Evolutionary conservation across 441 rosid species (phyloP).

Genomic region (Euphorbia celastroides): DNA sequence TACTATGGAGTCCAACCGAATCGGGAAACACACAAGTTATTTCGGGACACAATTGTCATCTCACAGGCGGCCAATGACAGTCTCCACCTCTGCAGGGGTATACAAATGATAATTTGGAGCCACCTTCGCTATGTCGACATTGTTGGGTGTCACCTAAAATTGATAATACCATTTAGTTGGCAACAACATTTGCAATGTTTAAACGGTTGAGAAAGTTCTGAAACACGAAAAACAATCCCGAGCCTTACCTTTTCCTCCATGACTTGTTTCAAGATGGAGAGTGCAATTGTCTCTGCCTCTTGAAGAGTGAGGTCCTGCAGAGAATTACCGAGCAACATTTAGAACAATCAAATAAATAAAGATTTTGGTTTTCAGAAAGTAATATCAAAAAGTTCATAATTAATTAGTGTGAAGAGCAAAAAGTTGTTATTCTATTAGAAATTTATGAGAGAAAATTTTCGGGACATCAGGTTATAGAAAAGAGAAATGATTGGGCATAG

Average conservation of each 20-base stretch:
- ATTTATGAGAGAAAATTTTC: no score
- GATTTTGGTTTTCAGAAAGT: not conserved
- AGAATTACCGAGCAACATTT: conserved; percentile 4
- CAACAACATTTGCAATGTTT: not conserved
- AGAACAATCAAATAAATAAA: not conserved
- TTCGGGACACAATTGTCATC: conserved; percentile 9
- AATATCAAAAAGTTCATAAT: no score
- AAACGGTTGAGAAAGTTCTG: not conserved
- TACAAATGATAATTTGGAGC: conserved; percentile 87
- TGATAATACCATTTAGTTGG: not conserved
- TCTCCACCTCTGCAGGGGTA: conserved; percentile 91
- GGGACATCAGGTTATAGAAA: no score
- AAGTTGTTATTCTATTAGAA: no score
- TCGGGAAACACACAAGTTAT: conserved; percentile 2
- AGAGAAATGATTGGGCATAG: not conserved
- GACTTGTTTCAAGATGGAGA: conserved; percentile 92
- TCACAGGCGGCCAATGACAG: conserved; percentile 75
- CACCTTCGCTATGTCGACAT: conserved; percentile 92
- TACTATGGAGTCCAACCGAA: conserved; percentile 15
- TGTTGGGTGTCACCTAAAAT: conserved; percentile 86
- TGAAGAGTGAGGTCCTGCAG: conserved; percentile 70
- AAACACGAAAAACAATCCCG: not conserved
- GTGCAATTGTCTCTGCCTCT: conserved; percentile 91
- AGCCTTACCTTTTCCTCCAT: conserved; percentile 90
- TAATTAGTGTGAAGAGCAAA: no score